Percentiles rank a stretch among this genome's conserved stretches.
These are phyloP conservation scores for Sergeia podlipaevii DNA, from an alignment of 208 protist species.

Conservation along the genomic window DNA sequence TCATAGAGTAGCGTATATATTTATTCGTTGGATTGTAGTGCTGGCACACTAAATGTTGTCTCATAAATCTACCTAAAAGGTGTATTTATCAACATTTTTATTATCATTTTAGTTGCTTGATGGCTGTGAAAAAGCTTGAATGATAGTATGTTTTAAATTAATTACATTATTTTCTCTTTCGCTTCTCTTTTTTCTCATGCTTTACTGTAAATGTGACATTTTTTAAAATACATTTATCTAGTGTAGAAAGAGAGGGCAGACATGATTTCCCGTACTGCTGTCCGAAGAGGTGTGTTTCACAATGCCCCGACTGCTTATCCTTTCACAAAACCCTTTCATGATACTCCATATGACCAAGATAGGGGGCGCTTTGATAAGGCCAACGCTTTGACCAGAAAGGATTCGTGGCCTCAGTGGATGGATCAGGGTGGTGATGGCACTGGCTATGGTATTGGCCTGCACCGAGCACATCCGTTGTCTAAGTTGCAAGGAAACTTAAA, in stretches of 20 bases:
- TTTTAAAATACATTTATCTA: not conserved
- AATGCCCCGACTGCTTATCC: constrained; percentile 84
- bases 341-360: constrained; percentile 86
- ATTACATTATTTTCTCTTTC: not conserved
- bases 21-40: no score
- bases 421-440: constrained; percentile 81
- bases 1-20: no score
- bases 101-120: not conserved
- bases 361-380: constrained; percentile 48
- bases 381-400: constrained; percentile 23
- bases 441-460: constrained; percentile 84
- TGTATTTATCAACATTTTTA: constrained; percentile 7
- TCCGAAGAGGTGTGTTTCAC: constrained; percentile 65
- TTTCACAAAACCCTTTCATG: constrained; percentile 83
- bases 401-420: constrained; percentile 85
- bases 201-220: constrained; percentile 13
- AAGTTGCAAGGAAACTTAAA: constrained; percentile 75
- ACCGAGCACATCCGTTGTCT: constrained; percentile 78
- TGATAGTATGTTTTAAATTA: not conserved
- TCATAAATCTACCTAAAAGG: no score
- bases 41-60: no score
- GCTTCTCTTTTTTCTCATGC: constrained; percentile 12
- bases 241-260: constrained; percentile 3
- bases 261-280: constrained; percentile 3
- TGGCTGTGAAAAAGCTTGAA: not conserved